These are phyloP conservation scores for Striga hermonthica DNA, from an alignment of 305 asterid species.

Conservation along the genomic window DNA sequence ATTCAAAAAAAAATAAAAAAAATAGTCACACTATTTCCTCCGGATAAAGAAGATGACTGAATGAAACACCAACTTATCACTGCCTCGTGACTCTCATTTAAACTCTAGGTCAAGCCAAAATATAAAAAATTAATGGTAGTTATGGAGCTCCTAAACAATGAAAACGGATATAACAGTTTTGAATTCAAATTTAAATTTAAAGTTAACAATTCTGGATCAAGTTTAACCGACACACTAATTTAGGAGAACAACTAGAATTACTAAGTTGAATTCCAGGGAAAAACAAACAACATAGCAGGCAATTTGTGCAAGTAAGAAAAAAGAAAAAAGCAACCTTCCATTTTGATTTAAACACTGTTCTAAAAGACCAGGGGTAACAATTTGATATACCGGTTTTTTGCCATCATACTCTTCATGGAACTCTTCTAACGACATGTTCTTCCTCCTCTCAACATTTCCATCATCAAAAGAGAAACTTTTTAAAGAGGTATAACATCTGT, in stretches of 20 bases:
- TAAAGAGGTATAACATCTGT: slow-evolving; percentile 83
- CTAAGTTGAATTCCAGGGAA: slow-evolving; percentile 13
- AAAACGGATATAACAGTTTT: too few species aligned
- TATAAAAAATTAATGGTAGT: neutral
- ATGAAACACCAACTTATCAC: neutral
- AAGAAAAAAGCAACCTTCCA: too few species aligned
- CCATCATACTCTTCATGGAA: slow-evolving; percentile 67
- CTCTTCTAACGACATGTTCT: slow-evolving; percentile 59
- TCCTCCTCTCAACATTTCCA: slow-evolving; percentile 79
- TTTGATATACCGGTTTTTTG: slow-evolving; percentile 65
- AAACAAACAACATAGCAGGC: too few species aligned
- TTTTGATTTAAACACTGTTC: too few species aligned
- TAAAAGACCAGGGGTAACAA: slow-evolving; percentile 10
- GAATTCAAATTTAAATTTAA: slow-evolving; percentile 11
- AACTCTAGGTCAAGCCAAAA: neutral
- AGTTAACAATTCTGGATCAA: slow-evolving; percentile 17
- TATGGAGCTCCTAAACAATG: too few species aligned
- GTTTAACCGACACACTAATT: neutral
- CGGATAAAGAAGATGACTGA: neutral
- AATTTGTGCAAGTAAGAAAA: too few species aligned
- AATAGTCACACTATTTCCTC: neutral
- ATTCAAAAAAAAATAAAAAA: neutral
- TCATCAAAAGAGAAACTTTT: slow-evolving; percentile 71
- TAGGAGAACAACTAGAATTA: slow-evolving; percentile 23
- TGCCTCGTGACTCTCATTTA: slow-evolving; percentile 2